These are phyloP conservation scores for Colletotrichum graminicola DNA, from an alignment of 2,329 filamentous ascomycete species.

Conservation along the genomic window DNA sequence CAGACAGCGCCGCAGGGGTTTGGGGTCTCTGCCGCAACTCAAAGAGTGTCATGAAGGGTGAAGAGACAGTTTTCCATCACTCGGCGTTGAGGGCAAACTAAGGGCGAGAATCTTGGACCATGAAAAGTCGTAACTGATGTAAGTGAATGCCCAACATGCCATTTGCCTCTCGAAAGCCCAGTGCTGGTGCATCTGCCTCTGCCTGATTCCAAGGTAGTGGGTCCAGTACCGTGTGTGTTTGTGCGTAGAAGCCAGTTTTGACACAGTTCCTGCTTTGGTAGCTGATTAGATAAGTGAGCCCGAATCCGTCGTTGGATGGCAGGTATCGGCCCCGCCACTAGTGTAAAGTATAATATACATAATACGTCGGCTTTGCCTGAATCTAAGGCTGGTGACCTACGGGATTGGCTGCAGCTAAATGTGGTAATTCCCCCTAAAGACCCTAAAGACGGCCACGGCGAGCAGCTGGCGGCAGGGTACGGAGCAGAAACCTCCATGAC, in stretches of 20 bases:
- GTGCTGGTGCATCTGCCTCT: constrained; percentile 8
- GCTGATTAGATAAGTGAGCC: constrained; percentile 12
- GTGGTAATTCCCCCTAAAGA: background rate
- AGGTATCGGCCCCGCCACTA: background rate
- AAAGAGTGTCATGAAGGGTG: constrained; percentile 21
- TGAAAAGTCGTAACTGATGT: constrained; percentile 1
- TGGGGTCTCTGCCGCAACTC: constrained; percentile 23
- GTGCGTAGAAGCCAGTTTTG: background rate
- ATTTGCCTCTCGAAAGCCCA: constrained; percentile 13
- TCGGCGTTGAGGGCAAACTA: background rate
- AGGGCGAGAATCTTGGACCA: background rate
- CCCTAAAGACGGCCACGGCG: background rate
- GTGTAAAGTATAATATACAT: background rate
- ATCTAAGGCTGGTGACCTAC: constrained; percentile 11
- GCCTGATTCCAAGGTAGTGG: constrained; percentile 6
- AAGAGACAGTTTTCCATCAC: constrained; percentile 9
- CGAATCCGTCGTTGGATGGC: background rate
- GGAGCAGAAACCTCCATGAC: constrained; percentile 16
- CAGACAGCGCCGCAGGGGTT: constrained; percentile 21
- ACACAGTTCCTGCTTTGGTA: background rate
- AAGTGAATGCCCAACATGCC: constrained; percentile 1
- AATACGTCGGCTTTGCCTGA: background rate
- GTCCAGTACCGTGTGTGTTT: constrained; percentile 11
- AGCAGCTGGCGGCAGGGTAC: constrained; percentile 11
- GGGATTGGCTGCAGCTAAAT: constrained; percentile 18